A percentile compares a stretch with the other conserved stretches of the same genome.
Evolutionary conservation across 192 early-diverging fungal genomes (phyloP).

Genomic region (Gryganskiella cystojenkinii): DNA sequence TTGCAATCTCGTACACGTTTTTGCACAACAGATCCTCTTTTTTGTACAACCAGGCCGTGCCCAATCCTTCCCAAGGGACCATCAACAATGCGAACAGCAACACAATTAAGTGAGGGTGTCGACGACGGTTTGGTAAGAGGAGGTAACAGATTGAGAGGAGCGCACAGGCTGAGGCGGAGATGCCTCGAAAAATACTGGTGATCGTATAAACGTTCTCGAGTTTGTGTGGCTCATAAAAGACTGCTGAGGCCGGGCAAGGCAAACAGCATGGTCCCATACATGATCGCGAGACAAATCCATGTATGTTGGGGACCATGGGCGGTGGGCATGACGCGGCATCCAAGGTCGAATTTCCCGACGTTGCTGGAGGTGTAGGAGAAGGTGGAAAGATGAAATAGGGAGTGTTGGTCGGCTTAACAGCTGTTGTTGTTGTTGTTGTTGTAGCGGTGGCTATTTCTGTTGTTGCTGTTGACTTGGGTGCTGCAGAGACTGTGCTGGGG

Average conservation of each 20-base stretch:
- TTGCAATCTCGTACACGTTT: slow-evolving; percentile 15
- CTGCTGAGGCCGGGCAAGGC: slow-evolving; percentile 21
- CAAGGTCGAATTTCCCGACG: neutral
- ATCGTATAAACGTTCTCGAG: slow-evolving; percentile 21
- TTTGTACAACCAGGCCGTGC: slow-evolving; percentile 24
- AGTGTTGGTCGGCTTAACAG: no score
- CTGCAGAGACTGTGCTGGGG: no score
- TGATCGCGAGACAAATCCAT: neutral
- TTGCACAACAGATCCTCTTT: slow-evolving; percentile 27
- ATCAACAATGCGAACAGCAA: slow-evolving; percentile 11
- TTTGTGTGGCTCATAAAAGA: slow-evolving; percentile 27
- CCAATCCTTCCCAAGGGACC: slow-evolving; percentile 18
- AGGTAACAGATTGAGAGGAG: slow-evolving; percentile 4
- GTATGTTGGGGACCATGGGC: slow-evolving; percentile 20
- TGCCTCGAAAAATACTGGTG: slow-evolving; percentile 12
- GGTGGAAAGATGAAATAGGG: no score
- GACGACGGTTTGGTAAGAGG: slow-evolving; percentile 19
- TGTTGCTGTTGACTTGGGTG: no score
- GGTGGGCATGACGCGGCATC: slow-evolving; percentile 22
- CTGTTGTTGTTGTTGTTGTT: no score
- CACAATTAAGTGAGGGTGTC: slow-evolving; percentile 36
- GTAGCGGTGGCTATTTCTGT: no score
- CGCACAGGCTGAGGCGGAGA: slow-evolving; percentile 19
- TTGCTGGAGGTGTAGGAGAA: neutral
- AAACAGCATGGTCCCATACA: slow-evolving; percentile 32